These are phyloP conservation scores for Cystofilobasidium ferigula DNA, from an alignment of 768 basidiomycete species.

Conservation along the genomic window DNA sequence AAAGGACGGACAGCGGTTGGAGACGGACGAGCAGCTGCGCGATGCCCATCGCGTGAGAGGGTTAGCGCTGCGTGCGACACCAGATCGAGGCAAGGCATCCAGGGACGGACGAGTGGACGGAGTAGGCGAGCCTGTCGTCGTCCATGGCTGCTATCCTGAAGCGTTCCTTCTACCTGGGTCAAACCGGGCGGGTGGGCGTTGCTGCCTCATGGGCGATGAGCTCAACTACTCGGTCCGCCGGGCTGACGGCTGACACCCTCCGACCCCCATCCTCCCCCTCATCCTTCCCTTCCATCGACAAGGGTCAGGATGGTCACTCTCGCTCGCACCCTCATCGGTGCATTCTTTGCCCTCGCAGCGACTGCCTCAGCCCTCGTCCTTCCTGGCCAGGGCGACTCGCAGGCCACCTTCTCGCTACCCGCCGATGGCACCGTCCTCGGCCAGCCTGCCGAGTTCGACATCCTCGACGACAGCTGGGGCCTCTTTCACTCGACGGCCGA, in stretches of 20 bases:
- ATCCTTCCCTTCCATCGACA: too few relatives aligned
- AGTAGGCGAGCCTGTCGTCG: neutral
- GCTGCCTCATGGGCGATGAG: too few relatives aligned
- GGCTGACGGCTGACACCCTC: too few relatives aligned
- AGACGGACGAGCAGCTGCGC: neutral
- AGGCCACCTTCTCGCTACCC: constrained; percentile 27
- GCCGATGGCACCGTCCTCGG: constrained; percentile 27
- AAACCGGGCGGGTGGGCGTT: neutral
- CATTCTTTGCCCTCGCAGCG: neutral
- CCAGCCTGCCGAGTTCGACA: constrained; percentile 29
- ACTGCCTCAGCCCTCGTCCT: constrained; percentile 12
- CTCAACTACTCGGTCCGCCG: too few relatives aligned
- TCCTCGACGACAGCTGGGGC: constrained; percentile 30
- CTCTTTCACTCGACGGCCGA: constrained; percentile 24
- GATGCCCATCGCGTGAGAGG: neutral
- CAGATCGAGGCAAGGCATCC: too few relatives aligned
- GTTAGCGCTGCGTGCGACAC: neutral
- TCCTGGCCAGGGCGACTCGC: constrained; percentile 13
- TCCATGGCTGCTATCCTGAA: neutral
- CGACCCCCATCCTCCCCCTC: too few relatives aligned
- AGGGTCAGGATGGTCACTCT: too few relatives aligned
- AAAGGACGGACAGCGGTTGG: neutral
- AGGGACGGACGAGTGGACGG: neutral
- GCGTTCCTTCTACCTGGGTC: neutral
- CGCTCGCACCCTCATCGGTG: too few relatives aligned